These are phyloP conservation scores for Hymenoscyphus occultus DNA, from an alignment of 2,329 filamentous ascomycete genomes.

Conservation along the genomic window DNA sequence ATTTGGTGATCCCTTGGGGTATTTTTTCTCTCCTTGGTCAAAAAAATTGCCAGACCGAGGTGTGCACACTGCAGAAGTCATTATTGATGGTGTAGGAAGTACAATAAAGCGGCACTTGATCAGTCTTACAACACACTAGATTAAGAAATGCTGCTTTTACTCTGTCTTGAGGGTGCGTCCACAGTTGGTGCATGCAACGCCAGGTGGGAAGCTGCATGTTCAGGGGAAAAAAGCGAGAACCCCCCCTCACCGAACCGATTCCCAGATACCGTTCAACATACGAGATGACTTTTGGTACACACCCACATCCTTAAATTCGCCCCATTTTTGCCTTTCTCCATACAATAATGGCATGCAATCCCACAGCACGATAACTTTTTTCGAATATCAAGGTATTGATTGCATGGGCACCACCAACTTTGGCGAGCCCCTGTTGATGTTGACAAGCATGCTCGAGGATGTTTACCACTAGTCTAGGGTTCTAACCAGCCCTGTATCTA, in stretches of 20 bases:
- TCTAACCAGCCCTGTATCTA: neutral
- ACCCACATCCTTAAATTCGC: neutral
- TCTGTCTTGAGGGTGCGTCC: neutral
- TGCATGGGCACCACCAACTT: neutral
- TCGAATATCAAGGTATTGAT: neutral
- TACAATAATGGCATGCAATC: too few relatives aligned
- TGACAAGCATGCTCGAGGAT: neutral
- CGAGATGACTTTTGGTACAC: neutral
- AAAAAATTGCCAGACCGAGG: neutral
- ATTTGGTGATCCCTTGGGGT: neutral
- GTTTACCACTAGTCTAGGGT: neutral
- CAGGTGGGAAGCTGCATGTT: neutral
- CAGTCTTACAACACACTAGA: neutral
- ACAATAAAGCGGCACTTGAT: neutral
- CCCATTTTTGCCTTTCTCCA: neutral
- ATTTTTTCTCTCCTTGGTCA: neutral
- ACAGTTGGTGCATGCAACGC: neutral
- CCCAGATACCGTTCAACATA: neutral
- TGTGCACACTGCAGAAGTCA: neutral
- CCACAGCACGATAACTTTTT: neutral
- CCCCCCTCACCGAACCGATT: neutral
- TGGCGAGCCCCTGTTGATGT: neutral
- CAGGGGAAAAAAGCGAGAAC: neutral
- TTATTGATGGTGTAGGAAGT: neutral
- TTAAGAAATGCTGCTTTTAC: neutral